Evolutionary conservation across 1,284 basidiomycete species (phyloP).

Genomic region (Papiliotrema flavescens): DNA sequence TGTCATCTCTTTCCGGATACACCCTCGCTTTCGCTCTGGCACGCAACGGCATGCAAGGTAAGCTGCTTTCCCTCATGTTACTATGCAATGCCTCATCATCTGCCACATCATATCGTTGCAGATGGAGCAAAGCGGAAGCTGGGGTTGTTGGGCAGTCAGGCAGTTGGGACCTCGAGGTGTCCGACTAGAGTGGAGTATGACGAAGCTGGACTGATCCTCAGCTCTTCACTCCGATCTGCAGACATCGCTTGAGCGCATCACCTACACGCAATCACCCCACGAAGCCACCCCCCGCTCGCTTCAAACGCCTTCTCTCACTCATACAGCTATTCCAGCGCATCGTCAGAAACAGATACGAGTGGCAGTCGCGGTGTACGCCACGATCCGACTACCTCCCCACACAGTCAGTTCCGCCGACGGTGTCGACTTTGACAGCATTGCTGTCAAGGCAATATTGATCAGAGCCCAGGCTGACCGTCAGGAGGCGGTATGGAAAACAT

Average conservation of each 20-base stretch:
- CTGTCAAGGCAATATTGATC: not conserved
- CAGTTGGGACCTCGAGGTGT: too few species aligned
- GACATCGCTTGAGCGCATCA: constrained; percentile 40
- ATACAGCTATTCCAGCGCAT: constrained; percentile 21
- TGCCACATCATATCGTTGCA: too few species aligned
- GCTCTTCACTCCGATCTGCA: constrained; percentile 44
- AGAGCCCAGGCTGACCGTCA: not conserved
- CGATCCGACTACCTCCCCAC: constrained; percentile 41
- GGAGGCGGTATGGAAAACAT: constrained; percentile 44
- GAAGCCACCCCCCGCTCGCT: not conserved
- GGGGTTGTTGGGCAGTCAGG: too few species aligned
- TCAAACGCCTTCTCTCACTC: too few species aligned
- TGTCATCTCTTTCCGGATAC: constrained; percentile 40
- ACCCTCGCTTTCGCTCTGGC: constrained; percentile 42
- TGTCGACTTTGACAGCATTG: too few species aligned
- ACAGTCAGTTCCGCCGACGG: constrained; percentile 17
- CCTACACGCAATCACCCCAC: constrained; percentile 29
- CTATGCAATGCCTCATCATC: too few species aligned
- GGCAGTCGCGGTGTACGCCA: constrained; percentile 35
- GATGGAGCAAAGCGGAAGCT: too few species aligned
- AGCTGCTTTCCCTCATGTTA: constrained; percentile 8
- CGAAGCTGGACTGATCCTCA: constrained; percentile 14
- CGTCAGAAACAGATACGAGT: constrained; percentile 44
- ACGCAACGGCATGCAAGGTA: constrained; percentile 48
- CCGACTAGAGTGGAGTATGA: too few species aligned